These are phyloP conservation scores for Tolypocladium capitatum DNA, from an alignment of 2,329 filamentous ascomycete genomes.

Conservation along the genomic window DNA sequence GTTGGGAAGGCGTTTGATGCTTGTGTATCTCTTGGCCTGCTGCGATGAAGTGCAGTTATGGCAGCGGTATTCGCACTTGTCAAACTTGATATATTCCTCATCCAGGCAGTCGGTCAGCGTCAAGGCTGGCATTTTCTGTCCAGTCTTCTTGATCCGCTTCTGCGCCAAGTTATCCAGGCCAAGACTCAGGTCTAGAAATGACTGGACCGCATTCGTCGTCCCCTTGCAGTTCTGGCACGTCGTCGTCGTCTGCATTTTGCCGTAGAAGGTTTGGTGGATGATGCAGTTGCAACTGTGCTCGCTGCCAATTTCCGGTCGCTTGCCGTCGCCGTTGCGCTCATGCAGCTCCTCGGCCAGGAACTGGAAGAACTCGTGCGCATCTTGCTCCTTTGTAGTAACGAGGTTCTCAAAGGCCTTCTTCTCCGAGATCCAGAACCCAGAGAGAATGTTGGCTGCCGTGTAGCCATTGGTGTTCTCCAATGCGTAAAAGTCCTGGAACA, in stretches of 20 bases:
- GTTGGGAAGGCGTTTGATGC: slow-evolving; percentile 73
- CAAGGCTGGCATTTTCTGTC: slow-evolving; percentile 26
- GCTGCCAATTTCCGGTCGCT: slow-evolving; percentile 43
- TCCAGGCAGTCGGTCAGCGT: slow-evolving; percentile 64
- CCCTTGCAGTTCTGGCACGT: slow-evolving; percentile 82
- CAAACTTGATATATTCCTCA: slow-evolving; percentile 72
- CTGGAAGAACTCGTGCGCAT: slow-evolving; percentile 94
- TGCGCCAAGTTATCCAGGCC: slow-evolving; percentile 68
- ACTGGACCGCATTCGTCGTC: slow-evolving; percentile 70
- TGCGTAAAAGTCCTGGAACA: slow-evolving; percentile 60
- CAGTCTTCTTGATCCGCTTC: slow-evolving; percentile 43
- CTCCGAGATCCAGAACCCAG: slow-evolving; percentile 81
- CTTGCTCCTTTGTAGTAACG: slow-evolving; percentile 88
- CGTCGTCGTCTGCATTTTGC: slow-evolving; percentile 78
- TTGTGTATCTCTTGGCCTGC: slow-evolving; percentile 72
- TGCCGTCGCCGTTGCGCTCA: slow-evolving; percentile 61
- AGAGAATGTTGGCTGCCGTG: slow-evolving; percentile 76
- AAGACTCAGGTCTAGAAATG: slow-evolving; percentile 80
- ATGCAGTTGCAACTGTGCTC: slow-evolving; percentile 71
- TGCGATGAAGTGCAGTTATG: slow-evolving; percentile 64
- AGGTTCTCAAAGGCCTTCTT: slow-evolving; percentile 58
- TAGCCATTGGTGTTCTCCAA: slow-evolving; percentile 76
- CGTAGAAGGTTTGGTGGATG: slow-evolving; percentile 88
- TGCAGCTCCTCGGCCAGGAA: slow-evolving; percentile 89
- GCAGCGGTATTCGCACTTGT: slow-evolving; percentile 84